Evolutionary conservation across 2,329 filamentous ascomycete genomes (phyloP).

Genomic region (Cladosporium sphaerospermum): DNA sequence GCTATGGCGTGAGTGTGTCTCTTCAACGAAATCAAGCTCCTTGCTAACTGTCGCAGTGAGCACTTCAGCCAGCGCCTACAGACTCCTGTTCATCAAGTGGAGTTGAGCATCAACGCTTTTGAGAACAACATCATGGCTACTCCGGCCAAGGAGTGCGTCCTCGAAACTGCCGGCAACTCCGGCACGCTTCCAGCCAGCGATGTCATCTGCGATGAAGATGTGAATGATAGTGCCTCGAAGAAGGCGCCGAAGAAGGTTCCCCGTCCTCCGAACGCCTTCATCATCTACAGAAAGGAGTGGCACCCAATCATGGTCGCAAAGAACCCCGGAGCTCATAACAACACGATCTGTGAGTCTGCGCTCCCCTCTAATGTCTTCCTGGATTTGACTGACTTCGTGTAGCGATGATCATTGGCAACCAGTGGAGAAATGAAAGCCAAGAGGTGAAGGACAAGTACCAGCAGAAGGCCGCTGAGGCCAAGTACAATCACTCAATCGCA

Average conservation of each 20-base stretch:
- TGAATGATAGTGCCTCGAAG: background rate
- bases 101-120: background rate
- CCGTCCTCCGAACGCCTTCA: slow-evolving; percentile 43
- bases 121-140: background rate
- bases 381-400: slow-evolving; percentile 14
- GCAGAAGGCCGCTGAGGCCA: slow-evolving; percentile 33
- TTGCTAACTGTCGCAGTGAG: background rate
- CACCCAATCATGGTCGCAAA: slow-evolving; percentile 31
- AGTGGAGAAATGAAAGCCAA: slow-evolving; percentile 36
- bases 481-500: slow-evolving; percentile 34
- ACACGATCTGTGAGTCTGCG: slow-evolving; percentile 37
- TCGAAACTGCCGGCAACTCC: background rate
- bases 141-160: background rate
- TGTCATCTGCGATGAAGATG: background rate
- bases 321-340: slow-evolving; percentile 39
- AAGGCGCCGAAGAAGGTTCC: slow-evolving; percentile 29
- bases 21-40: background rate
- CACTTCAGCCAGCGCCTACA: background rate
- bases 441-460: slow-evolving; percentile 35
- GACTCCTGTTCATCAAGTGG: background rate
- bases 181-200: background rate
- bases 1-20: background rate
- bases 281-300: slow-evolving; percentile 39
- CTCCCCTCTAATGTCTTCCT: background rate
- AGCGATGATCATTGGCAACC: slow-evolving; percentile 37